Evolutionary conservation across 352 stramenopile species (phyloP).

Genomic region (Phytophthora hibernalis): DNA sequence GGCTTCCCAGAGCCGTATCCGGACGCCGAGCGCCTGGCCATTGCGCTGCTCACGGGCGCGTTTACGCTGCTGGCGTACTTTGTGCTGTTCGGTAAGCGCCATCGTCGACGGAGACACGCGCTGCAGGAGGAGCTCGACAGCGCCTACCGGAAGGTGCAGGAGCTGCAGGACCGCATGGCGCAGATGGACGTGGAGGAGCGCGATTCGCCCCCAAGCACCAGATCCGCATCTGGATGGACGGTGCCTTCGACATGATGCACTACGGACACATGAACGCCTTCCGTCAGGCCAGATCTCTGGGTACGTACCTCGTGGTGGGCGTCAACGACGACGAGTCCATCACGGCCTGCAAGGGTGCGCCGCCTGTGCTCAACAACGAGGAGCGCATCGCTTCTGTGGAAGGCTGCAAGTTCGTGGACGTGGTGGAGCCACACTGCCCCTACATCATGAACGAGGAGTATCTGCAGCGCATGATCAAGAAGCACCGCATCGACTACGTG

Average conservation of each 20-base stretch:
- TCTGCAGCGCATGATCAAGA: slow-evolving; percentile 97
- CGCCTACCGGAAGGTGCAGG: slow-evolving; percentile 84
- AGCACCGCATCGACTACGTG: slow-evolving; percentile 98
- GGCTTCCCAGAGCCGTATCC: slow-evolving; percentile 87
- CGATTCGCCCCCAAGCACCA: slow-evolving; percentile 75
- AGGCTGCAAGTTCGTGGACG: slow-evolving; percentile 99
- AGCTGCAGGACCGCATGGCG: slow-evolving; percentile 85
- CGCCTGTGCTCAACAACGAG: slow-evolving; percentile 97
- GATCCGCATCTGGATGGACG: slow-evolving; percentile 99
- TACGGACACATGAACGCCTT: slow-evolving; percentile 99
- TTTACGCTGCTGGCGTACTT: slow-evolving; percentile 90
- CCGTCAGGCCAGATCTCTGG: slow-evolving; percentile 94
- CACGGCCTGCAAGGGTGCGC: slow-evolving; percentile 94
- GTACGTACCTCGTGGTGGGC: slow-evolving; percentile 98
- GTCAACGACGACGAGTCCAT: slow-evolving; percentile 99
- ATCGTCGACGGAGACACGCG: slow-evolving; percentile 68
- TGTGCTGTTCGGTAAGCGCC: slow-evolving; percentile 89
- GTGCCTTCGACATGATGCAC: slow-evolving; percentile 99
- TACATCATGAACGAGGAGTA: slow-evolving; percentile 99
- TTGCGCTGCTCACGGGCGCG: slow-evolving; percentile 78
- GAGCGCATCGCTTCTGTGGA: slow-evolving; percentile 96
- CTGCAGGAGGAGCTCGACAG: slow-evolving; percentile 79
- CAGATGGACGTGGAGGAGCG: slow-evolving; percentile 85
- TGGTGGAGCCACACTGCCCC: slow-evolving; percentile 96
- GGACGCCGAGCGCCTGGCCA: slow-evolving; percentile 84